Conservation (phyloP, 306 rosid species). For the Dryas alaskensis region DNA sequence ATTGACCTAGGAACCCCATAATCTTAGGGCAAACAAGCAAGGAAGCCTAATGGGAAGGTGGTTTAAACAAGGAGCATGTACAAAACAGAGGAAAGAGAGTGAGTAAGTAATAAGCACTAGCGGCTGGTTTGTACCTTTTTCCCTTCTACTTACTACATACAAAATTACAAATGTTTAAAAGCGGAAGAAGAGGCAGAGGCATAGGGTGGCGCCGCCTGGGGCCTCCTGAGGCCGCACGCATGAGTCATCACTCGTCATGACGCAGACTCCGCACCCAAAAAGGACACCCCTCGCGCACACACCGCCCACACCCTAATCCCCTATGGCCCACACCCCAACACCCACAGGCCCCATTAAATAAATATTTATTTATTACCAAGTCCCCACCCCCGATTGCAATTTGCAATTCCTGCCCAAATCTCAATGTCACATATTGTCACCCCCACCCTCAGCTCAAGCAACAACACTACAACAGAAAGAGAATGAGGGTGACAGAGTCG, state of each 20-base stretch:
- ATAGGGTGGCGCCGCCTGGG: neutral
- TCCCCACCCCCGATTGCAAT: slow-evolving; percentile 2
- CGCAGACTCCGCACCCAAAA: neutral
- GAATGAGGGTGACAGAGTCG: slow-evolving; percentile 6
- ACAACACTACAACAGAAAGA: neutral
- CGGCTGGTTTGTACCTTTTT: slow-evolving; percentile 5
- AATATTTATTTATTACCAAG: neutral
- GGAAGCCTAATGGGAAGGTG: no score
- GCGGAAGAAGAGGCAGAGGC: no score
- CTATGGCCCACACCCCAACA: no score
- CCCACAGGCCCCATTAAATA: no score
- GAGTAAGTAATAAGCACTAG: neutral
- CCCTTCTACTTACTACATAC: no score
- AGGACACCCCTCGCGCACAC: no score
- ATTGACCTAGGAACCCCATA: no score
- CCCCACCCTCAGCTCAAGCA: neutral
- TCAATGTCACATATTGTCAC: slow-evolving; percentile 31
- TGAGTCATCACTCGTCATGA: neutral
- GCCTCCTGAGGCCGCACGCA: neutral
- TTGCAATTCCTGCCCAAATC: slow-evolving; percentile 40
- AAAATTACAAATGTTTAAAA: neutral
- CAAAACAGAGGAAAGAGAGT: neutral
- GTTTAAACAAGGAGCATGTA: no score
- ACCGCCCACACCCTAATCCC: no score
- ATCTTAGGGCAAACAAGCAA: no score